Conservation (phyloP, 805 yeast species). For the Zygotorulaspora sp. region DNA sequence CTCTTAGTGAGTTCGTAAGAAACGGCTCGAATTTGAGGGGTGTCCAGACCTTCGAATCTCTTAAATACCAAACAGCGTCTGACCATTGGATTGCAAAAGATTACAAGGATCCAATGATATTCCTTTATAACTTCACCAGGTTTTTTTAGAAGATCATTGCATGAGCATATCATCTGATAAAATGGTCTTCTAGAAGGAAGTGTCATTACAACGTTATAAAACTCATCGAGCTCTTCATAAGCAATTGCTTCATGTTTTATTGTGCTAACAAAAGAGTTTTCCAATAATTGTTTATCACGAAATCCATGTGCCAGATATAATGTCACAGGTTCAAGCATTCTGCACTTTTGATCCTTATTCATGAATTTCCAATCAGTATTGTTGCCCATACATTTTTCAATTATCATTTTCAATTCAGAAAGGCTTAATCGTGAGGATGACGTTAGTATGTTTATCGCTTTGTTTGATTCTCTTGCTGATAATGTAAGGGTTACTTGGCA, state of each 20-base stretch:
- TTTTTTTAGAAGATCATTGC: constrained; percentile 48
- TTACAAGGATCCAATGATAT: constrained; percentile 56
- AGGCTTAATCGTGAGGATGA: constrained; percentile 5
- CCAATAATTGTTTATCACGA: constrained; percentile 44
- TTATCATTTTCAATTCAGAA: constrained; percentile 7
- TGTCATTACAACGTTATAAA: constrained; percentile 43
- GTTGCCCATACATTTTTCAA: constrained; percentile 6
- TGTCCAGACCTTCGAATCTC: constrained; percentile 29
- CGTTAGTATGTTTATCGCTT: not conserved
- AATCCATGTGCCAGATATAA: constrained; percentile 45
- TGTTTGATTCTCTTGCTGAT: not conserved
- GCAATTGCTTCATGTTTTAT: constrained; percentile 39
- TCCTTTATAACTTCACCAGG: constrained; percentile 37
- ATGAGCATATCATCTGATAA: constrained; percentile 49
- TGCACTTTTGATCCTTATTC: constrained; percentile 17
- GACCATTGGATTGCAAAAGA: constrained; percentile 65
- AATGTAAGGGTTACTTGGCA: constrained; percentile 50
- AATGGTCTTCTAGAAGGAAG: constrained; percentile 62
- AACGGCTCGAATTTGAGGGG: constrained; percentile 49
- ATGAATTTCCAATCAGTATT: constrained; percentile 2
- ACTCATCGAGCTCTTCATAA: constrained; percentile 42
- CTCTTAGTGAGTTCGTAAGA: constrained; percentile 70
- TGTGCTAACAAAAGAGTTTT: constrained; percentile 48
- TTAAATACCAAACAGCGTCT: constrained; percentile 41
- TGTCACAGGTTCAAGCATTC: constrained; percentile 48